A percentile compares a stretch with the other conserved stretches of the same genome.
Evolutionary conservation across 805 yeast species (phyloP).

Genomic region (Spathaspora passalidarum): DNA sequence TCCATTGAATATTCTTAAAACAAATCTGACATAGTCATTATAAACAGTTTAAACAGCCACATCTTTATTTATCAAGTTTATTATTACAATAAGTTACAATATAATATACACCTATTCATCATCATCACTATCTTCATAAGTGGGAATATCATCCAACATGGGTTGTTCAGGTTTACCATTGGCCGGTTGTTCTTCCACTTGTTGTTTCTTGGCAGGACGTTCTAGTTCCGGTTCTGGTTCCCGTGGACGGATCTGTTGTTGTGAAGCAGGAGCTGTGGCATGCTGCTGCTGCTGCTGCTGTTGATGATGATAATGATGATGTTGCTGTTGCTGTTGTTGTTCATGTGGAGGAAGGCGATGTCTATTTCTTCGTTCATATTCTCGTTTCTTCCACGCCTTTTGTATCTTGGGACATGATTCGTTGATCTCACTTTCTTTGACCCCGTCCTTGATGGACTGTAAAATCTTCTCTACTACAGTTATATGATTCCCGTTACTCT

Average conservation of each 20-base stretch:
- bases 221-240: constrained; percentile 1
- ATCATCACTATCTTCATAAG: constrained; percentile 40
- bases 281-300: not conserved
- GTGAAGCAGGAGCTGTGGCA: not conserved
- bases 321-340: constrained; percentile 5
- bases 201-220: constrained; percentile 7
- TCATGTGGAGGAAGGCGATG: not conserved
- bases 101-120: constrained; percentile 10
- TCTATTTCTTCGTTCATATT: constrained; percentile 29
- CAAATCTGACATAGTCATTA: too few species aligned
- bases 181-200: constrained; percentile 7
- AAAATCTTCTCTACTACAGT: constrained; percentile 79
- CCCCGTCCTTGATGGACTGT: constrained; percentile 83
- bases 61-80: too few species aligned
- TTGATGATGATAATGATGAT: constrained; percentile 1
- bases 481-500: constrained; percentile 80
- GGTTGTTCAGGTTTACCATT: constrained; percentile 3
- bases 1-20: too few species aligned
- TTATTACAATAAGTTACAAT: not conserved
- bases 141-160: constrained; percentile 26
- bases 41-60: too few species aligned
- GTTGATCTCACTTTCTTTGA: constrained; percentile 71
- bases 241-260: not conserved
- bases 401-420: constrained; percentile 56
- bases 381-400: constrained; percentile 61